Base-by-base conservation (phyloP, 768 basidiomycete species). In the Crepidotus variabilis region DNA sequence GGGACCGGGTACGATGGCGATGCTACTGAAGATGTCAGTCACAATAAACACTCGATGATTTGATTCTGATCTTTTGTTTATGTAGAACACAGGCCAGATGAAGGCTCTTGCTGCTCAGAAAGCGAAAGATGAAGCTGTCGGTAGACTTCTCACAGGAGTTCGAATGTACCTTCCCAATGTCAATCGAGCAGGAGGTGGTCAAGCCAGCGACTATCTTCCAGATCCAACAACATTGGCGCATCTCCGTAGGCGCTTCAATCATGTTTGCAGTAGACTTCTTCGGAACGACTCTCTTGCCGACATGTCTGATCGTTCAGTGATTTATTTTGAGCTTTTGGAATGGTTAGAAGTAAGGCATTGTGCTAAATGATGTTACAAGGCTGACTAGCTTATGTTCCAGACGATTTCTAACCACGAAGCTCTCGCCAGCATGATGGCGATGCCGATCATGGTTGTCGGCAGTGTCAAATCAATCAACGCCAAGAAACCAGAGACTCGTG, bases 401-500 rank as follows among this genome's bases (percentile, higher is more conserved):
- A 93, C 91, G 0, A 89, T 98, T 47, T 95, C 94, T 6, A 87
- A 87, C 61, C 94, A 97, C 60, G 95, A 96, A 76, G 89, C 92
- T 5, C 72, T 97, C 39, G 92, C 92, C 14, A 92, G 90, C 58
- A 94, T 95, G 89, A 92, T 96, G 85, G 93, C 92, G 1, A 96
- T 95, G 92, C 93, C 94, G 6, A 92, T 92, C 66, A 94, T 94
- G 93, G 85, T 86, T n/a, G 82, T 85, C 18, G 76, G 80, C 4
- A 87, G 87, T 18, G 79, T 85, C 51, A 88, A 88, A 66, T 74
- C 79, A 6, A 73, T 85, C n/a, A 75, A 76, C 2, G 74, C 82
- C n/a, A 86, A 82, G 75, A 76, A 74, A 58, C 71, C 78, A 14
- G 75, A 79, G 7, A 81, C 87, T 57, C 84, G 92, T 28, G 93